Percentiles rank a stretch among this genome's conserved stretches.
Conservation (phyloP, 805 yeast genomes). For the Metschnikowia cerradonensis region DNA sequence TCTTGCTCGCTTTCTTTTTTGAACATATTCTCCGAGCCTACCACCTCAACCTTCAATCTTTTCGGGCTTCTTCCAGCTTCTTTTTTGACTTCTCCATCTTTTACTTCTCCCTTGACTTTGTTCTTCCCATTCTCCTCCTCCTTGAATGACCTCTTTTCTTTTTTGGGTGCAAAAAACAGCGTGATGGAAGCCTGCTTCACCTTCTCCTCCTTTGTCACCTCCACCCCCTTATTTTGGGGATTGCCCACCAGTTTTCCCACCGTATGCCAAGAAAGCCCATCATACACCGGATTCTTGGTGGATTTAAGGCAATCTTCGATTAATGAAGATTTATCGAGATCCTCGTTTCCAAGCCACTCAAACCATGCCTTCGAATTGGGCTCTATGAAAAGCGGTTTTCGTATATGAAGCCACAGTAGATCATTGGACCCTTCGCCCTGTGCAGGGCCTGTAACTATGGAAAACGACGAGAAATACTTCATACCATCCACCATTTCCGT, state of each 20-base stretch:
- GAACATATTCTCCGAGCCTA: background rate
- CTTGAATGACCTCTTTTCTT: background rate
- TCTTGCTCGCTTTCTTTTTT: slow-evolving; percentile 1
- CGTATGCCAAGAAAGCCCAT: slow-evolving; percentile 45
- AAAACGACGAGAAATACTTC: slow-evolving; percentile 44
- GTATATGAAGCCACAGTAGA: slow-evolving; percentile 63
- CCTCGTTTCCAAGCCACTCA: slow-evolving; percentile 55
- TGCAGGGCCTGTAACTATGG: slow-evolving; percentile 74
- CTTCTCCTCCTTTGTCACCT: slow-evolving; percentile 29
- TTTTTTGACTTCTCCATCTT: background rate
- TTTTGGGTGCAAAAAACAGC: slow-evolving; percentile 12
- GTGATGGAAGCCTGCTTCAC: slow-evolving; percentile 14
- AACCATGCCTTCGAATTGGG: slow-evolving; percentile 58
- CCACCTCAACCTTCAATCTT: background rate
- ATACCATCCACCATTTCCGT: slow-evolving; percentile 15
- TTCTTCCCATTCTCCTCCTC: background rate
- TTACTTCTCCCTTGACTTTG: background rate
- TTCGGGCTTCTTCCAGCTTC: background rate
- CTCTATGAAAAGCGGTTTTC: slow-evolving; percentile 72
- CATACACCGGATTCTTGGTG: slow-evolving; percentile 26
- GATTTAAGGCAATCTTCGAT: slow-evolving; percentile 38
- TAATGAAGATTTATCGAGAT: slow-evolving; percentile 38
- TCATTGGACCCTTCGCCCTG: slow-evolving; percentile 38
- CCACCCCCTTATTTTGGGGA: slow-evolving; percentile 41
- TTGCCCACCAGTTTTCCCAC: slow-evolving; percentile 68